Base-by-base conservation (phyloP, 345 rosid genomes). In the Eucalyptus decipiens region DNA sequence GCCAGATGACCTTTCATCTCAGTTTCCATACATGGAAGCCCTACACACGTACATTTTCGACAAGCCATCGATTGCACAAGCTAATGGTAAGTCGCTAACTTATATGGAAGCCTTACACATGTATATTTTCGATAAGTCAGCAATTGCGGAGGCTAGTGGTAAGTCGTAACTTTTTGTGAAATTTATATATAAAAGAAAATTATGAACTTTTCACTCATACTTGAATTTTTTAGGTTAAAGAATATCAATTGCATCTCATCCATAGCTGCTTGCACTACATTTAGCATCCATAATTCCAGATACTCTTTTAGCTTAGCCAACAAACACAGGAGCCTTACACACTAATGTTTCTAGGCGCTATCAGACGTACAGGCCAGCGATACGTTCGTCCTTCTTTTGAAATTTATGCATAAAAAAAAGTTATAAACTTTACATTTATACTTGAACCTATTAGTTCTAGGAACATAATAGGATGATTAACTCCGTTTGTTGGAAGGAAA, bases 351-450 rank as follows among this genome's bases (percentile, higher is more conserved):
- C 0, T 15, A 49, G 7, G 19, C 3, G 21, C 21, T 21, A 0
- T 8, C 1, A 50, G 4, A 50, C 8, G 16, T 50, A 50, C 19
- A 16, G 0, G 52, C 52, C 21, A 50, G 0, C 0, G 8, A 2
- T 50, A 16, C 8, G 1, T 50, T 50, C 0, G 1, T 50, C 8
- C 0, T 50, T 50, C 19, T 50, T 50, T 6, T 15, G 4, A 50
- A 50, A 50, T 50, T 50, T 1, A 50, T 50, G 19, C n/a, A n/a
- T 15, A 50, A 6, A 50, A 16, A 0, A 50, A 17, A 0, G 2
- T 51, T 51, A 17, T 51, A 17, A 51, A 17, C 54, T 51, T 51
- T 51, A 2, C 0, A 51, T 17, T 51, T 51, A 17, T 51, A 51
- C 4, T 17, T 17, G 8, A 51, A 50, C 1, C 8, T 51, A 51